phyloP scores from a whole-genome alignment of 2,329 filamentous ascomycete genomes.

The Talaromyces sp. region DNA sequence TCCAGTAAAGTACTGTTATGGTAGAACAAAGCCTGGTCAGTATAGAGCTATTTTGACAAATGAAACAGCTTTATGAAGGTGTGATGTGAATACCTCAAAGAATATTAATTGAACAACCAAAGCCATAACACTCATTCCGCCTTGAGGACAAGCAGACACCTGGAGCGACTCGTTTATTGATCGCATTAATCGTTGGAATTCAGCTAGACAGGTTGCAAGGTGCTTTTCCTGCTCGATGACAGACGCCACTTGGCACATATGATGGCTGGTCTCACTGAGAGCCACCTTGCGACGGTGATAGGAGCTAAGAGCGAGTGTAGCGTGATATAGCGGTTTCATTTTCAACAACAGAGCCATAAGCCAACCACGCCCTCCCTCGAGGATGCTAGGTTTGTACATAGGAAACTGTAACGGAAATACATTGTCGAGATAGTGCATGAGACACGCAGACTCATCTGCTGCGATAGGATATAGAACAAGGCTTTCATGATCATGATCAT shows the following conservation, averaged over 20 bases:
- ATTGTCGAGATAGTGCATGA: slow-evolving; percentile 8
- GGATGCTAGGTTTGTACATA: not conserved
- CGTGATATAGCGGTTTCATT: slow-evolving; percentile 3
- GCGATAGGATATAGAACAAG: not conserved
- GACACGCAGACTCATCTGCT: not conserved
- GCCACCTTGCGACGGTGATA: not conserved
- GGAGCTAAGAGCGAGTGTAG: slow-evolving; percentile 1
- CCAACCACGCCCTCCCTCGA: slow-evolving; percentile 4
- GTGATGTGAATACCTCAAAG: not conserved
- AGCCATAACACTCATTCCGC: not conserved
- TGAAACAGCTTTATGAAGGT: not conserved
- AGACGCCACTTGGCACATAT: not conserved
- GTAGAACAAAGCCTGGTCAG: not conserved
- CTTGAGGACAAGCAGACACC: not conserved
- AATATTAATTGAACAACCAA: slow-evolving; percentile 4
- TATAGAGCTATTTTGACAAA: not conserved
- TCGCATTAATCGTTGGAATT: not conserved
- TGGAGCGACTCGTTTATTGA: not conserved
- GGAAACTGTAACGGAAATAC: slow-evolving; percentile 6
- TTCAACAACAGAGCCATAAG: not conserved
- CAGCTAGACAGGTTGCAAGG: not conserved
- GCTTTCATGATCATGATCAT: not conserved
- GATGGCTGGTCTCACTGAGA: not conserved
- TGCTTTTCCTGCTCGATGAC: slow-evolving; percentile 2
- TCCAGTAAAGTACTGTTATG: not conserved